Evolutionary conservation across 2,329 filamentous ascomycete genomes (phyloP).

Genomic region (Beauveria caledonica): DNA sequence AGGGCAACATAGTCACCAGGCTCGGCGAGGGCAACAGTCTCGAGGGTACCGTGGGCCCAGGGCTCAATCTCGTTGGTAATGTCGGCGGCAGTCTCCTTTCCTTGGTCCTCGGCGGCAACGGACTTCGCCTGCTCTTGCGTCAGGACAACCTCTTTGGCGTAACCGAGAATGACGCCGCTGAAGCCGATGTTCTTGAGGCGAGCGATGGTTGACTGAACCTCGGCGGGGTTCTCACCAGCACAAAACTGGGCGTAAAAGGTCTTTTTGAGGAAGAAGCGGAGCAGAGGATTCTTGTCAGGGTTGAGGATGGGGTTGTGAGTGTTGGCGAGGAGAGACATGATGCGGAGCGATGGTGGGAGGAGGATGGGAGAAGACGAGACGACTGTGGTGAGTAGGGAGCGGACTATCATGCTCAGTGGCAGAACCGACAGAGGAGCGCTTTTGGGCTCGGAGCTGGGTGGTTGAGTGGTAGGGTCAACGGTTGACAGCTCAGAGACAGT

Average conservation of each 20-base stretch:
- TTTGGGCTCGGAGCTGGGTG: slow-evolving; percentile 19
- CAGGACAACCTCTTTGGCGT: slow-evolving; percentile 73
- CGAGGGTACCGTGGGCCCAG: slow-evolving; percentile 68
- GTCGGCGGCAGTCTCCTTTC: slow-evolving; percentile 38
- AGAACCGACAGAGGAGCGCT: slow-evolving; percentile 54
- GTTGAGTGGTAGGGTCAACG: slow-evolving; percentile 21
- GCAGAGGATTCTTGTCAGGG: slow-evolving; percentile 65
- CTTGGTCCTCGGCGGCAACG: slow-evolving; percentile 36
- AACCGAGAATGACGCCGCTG: slow-evolving; percentile 74
- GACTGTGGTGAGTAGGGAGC: slow-evolving; percentile 59
- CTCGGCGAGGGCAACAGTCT: slow-evolving; percentile 61
- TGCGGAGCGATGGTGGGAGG: slow-evolving; percentile 58
- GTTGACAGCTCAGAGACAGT: slow-evolving; percentile 25
- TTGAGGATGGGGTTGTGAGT: slow-evolving; percentile 58
- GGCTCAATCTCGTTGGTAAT: slow-evolving; percentile 53
- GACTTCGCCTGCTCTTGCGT: slow-evolving; percentile 42
- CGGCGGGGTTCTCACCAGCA: slow-evolving; percentile 63
- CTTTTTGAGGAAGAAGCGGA: slow-evolving; percentile 63
- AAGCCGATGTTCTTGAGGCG: slow-evolving; percentile 68
- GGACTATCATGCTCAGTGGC: slow-evolving; percentile 56
- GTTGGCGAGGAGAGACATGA: slow-evolving; percentile 63
- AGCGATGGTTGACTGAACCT: slow-evolving; percentile 59
- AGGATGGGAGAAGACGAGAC: slow-evolving; percentile 64
- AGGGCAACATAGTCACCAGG: slow-evolving; percentile 56
- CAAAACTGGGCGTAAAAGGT: slow-evolving; percentile 92